These are phyloP conservation scores for Stellera chamaejasme DNA, from an alignment of 345 rosid genomes.

Conservation along the genomic window DNA sequence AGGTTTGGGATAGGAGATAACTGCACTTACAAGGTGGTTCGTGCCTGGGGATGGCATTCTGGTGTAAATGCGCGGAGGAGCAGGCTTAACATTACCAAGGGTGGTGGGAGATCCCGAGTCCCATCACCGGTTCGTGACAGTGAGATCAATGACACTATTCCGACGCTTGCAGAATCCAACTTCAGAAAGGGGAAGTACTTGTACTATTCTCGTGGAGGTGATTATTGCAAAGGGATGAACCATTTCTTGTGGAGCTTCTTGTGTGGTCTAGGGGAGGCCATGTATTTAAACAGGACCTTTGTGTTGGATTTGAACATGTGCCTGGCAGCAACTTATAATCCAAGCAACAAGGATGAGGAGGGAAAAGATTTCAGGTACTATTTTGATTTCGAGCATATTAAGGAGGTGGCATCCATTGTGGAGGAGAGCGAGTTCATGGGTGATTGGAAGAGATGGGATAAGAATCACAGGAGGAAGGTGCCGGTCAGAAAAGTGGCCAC, in stretches of 20 bases:
- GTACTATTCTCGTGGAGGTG: slow-evolving; percentile 87
- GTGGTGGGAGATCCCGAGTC: slow-evolving; percentile 23
- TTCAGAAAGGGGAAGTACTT: slow-evolving; percentile 74
- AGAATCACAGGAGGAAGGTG: slow-evolving; percentile 56
- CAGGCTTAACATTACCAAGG: slow-evolving; percentile 19
- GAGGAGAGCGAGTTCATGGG: slow-evolving; percentile 73
- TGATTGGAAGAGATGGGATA: slow-evolving; percentile 86
- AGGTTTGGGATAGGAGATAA: slow-evolving; percentile 53
- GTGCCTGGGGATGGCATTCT: slow-evolving; percentile 74
- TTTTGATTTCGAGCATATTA: slow-evolving; percentile 89
- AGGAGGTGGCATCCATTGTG: slow-evolving; percentile 65
- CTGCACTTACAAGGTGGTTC: slow-evolving; percentile 52
- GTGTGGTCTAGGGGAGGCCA: slow-evolving; percentile 92
- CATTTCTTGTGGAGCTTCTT: slow-evolving; percentile 92
- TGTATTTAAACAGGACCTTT: slow-evolving; percentile 83
- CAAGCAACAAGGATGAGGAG: slow-evolving; percentile 64
- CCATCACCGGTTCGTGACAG: slow-evolving; percentile 24
- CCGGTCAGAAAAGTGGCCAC: slow-evolving; percentile 70
- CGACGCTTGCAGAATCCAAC: slow-evolving; percentile 37
- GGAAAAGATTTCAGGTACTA: slow-evolving; percentile 86
- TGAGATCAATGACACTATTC: slow-evolving; percentile 65
- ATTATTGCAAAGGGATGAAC: slow-evolving; percentile 96
- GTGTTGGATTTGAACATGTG: slow-evolving; percentile 90
- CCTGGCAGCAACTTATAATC: slow-evolving; percentile 52
- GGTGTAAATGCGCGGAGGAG: slow-evolving; percentile 74